A percentile compares a stretch with the other conserved stretches of the same genome.
Conservation (phyloP, 768 basidiomycete genomes). For the Calocybe indica region DNA sequence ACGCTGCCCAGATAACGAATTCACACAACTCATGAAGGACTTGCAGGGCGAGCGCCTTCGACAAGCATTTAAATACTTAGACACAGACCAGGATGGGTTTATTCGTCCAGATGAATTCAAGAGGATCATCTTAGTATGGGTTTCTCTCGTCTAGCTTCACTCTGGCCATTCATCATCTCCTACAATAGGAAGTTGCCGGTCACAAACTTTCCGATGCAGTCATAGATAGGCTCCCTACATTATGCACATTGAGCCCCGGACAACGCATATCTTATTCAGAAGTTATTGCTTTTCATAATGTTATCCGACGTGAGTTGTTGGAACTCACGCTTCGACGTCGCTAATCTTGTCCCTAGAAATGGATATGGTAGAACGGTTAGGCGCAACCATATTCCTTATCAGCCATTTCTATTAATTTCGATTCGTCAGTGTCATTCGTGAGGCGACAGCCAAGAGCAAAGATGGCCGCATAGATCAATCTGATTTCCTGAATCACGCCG, state of each 20-base stretch:
- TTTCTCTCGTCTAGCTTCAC: not conserved
- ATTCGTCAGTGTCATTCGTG: constrained; percentile 67
- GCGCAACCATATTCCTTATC: constrained; percentile 4
- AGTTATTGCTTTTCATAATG: constrained; percentile 95
- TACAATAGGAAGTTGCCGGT: constrained; percentile 80
- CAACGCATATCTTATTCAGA: constrained; percentile 94
- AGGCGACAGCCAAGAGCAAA: constrained; percentile 84
- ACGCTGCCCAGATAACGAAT: constrained; percentile 71
- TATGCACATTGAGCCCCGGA: constrained; percentile 85
- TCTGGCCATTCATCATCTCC: too few relatives aligned
- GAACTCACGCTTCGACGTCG: not conserved
- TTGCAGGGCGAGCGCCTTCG: constrained; percentile 96
- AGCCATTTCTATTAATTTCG: constrained; percentile 5
- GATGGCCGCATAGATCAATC: constrained; percentile 94
- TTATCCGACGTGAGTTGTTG: constrained; percentile 65
- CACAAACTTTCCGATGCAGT: constrained; percentile 96
- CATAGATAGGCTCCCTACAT: constrained; percentile 85
- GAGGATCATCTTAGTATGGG: constrained; percentile 81
- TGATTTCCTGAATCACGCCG: constrained; percentile 92
- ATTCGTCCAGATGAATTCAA: constrained; percentile 94
- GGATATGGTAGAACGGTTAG: constrained; percentile 91
- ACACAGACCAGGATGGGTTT: constrained; percentile 87
- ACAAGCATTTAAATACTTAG: constrained; percentile 92
- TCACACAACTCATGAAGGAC: constrained; percentile 98
- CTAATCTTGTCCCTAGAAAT: constrained; percentile 51